Base-by-base conservation (phyloP, 1,284 basidiomycete species). In the Butyriboletus appendiculatus region DNA sequence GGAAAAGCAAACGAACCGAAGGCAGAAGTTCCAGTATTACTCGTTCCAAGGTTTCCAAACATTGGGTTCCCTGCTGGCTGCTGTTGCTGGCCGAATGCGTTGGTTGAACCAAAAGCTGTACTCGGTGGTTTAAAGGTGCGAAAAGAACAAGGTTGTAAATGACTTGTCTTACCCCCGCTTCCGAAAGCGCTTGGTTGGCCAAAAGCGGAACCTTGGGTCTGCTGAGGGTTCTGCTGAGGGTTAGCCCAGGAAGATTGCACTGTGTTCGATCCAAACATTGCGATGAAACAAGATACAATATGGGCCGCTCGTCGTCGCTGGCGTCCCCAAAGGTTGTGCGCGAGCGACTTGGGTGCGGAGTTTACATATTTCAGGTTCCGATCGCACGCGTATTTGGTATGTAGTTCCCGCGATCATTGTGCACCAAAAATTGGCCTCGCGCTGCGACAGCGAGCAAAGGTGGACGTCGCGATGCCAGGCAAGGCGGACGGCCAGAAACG, bases 51-150 rank as follows among this genome's bases (percentile, higher is more conserved):
- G 61, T 78, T 81, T 53, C 88, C 88, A 69, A 90, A 91, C 85
- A 90, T 90, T 41, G 90, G 86, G 60, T 92, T 92, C 2, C 81
- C 78, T 65, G 85, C 85, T 45, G 85, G 83, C 61, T 79, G 80
- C 62, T 83, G 83, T 59, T 73, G 71, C 66, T 79, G 75, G 55
- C 76, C 74, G 67, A 81, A 81, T 43, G 75, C 69, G 62, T 72
- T 60, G 52, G 74, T 70, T 26, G 75, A 63, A 56, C 76, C 75
- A 64, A 81, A 82, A 33, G 72, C 76, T 76, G 67, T 58, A 64
- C 53, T 50, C 44, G 59, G 56, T 56, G 55, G 65, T 63, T 66
- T 60, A 63, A 63, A 65, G 64, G 64, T 65, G 58, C 26, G 55
- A 59, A 68, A 70, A 69, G 69, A 66, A 67, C 53, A 57, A 56